A percentile compares a stretch with the other conserved stretches of the same genome.
Conservation (phyloP, 2,329 filamentous ascomycete species). For the Fusarium sp. region DNA sequence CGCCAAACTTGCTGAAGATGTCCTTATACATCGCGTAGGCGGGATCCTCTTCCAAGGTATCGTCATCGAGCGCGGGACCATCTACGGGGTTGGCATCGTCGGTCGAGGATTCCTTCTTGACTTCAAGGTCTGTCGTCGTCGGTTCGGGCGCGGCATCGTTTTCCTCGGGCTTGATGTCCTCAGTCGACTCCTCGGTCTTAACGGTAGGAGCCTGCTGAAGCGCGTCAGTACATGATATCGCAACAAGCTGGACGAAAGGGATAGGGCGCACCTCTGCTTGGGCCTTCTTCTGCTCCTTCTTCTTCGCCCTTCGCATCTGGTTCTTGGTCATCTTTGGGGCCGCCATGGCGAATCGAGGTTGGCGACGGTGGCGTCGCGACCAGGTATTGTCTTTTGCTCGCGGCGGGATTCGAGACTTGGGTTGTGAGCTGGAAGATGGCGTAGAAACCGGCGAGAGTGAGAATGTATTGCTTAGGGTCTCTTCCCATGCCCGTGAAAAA, state of each 20-base stretch:
- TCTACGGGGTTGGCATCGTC: conserved; percentile 59
- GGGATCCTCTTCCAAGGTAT: conserved; percentile 78
- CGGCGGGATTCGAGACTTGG: conserved; percentile 53
- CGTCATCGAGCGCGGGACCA: conserved; percentile 69
- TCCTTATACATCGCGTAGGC: conserved; percentile 87
- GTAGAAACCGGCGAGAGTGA: conserved; percentile 55
- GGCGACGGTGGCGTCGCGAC: conserved; percentile 49
- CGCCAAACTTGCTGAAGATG: conserved; percentile 85
- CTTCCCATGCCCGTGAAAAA: conserved; percentile 53
- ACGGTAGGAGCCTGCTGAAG: conserved; percentile 32
- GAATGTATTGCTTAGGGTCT: conserved; percentile 58
- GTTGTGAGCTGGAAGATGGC: conserved; percentile 57
- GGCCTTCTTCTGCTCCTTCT: conserved; percentile 89
- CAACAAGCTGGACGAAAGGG: neutral
- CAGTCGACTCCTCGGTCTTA: conserved; percentile 39
- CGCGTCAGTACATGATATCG: conserved; percentile 36
- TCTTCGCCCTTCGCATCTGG: conserved; percentile 91
- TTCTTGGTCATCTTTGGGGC: conserved; percentile 89
- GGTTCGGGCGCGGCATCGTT: conserved; percentile 55
- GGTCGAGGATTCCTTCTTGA: conserved; percentile 57
- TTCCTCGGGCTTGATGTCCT: conserved; percentile 46
- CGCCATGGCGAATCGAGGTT: conserved; percentile 66
- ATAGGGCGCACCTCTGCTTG: conserved; percentile 65
- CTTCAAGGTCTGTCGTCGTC: conserved; percentile 58
- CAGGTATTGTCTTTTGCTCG: conserved; percentile 47